These are phyloP conservation scores for Aspergillus nidulans DNA, from an alignment of 495 filamentous ascomycete species.

Conservation along the genomic window DNA sequence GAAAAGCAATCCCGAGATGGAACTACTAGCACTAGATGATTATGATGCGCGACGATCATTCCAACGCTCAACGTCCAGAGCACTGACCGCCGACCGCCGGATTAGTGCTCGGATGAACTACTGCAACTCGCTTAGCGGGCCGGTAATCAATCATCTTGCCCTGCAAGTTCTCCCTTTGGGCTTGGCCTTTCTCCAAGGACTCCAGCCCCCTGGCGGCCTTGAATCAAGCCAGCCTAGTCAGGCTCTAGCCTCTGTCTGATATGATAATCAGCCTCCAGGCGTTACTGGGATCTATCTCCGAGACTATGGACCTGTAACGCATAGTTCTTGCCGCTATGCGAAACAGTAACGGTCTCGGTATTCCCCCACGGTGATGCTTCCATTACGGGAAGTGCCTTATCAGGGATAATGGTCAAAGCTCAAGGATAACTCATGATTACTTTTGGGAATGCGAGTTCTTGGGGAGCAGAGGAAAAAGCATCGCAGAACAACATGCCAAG, in stretches of 20 bases:
- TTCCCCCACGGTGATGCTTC: background rate
- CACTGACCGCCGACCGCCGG: constrained; percentile 15
- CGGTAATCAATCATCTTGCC: constrained; percentile 11
- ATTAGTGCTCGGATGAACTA: constrained; percentile 22
- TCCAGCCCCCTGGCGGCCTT: background rate
- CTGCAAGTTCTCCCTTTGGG: background rate
- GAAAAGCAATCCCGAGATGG: constrained; percentile 3
- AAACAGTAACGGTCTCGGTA: background rate
- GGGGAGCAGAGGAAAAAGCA: background rate
- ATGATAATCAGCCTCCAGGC: constrained; percentile 3
- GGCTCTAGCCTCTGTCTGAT: background rate
- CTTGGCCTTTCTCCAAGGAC: background rate
- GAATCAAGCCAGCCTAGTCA: background rate
- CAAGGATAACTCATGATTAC: background rate
- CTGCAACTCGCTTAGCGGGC: constrained; percentile 23
- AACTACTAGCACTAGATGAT: no score
- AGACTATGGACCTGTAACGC: background rate
- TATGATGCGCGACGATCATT: constrained; percentile 24
- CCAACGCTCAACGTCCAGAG: constrained; percentile 21
- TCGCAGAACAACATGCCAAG: background rate
- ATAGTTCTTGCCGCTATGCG: constrained; percentile 1
- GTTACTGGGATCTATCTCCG: background rate
- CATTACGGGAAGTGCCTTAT: background rate
- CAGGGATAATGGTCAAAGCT: background rate
- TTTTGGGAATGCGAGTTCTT: background rate